These are phyloP conservation scores for Beauveria australis DNA, from an alignment of 2,329 filamentous ascomycete genomes.

Conservation along the genomic window DNA sequence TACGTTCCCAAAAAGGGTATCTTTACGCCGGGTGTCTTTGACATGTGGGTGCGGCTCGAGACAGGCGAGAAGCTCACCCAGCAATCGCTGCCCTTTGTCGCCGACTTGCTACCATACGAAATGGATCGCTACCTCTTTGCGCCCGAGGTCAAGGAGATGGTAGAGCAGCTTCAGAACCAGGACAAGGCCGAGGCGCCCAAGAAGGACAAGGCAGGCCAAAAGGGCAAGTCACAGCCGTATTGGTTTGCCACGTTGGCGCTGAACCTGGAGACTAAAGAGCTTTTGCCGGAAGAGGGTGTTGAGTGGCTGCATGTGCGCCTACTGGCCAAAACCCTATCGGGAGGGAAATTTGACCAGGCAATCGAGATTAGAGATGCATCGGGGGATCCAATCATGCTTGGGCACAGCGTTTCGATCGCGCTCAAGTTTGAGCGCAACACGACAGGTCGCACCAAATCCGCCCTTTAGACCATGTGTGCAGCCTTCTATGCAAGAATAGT, in stretches of 20 bases:
- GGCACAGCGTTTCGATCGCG: conserved; percentile 5
- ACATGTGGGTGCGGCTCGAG: conserved; percentile 56
- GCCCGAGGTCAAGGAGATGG: background rate
- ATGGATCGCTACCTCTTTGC: conserved; percentile 43
- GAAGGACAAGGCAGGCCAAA: conserved; percentile 11
- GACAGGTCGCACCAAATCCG: background rate
- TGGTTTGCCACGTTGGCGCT: conserved; percentile 68
- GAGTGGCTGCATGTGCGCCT: conserved; percentile 62
- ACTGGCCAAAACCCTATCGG: conserved; percentile 56
- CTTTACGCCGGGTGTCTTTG: conserved; percentile 21
- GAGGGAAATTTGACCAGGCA: conserved; percentile 65
- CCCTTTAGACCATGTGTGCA: background rate
- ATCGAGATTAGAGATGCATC: conserved; percentile 50
- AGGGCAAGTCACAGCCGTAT: conserved; percentile 23
- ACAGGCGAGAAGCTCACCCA: conserved; percentile 53
- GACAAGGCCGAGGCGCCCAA: background rate
- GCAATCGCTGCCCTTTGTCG: conserved; percentile 51
- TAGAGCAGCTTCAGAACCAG: background rate
- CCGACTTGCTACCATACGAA: conserved; percentile 32
- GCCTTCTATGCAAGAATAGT: background rate
- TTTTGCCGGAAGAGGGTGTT: conserved; percentile 54
- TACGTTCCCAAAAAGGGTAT: conserved; percentile 2
- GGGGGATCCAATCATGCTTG: conserved; percentile 15
- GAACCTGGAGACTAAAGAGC: conserved; percentile 66
- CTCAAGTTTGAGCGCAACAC: conserved; percentile 13